These are phyloP conservation scores for Metschnikowia henanensis DNA, from an alignment of 805 yeast species.

Conservation along the genomic window DNA sequence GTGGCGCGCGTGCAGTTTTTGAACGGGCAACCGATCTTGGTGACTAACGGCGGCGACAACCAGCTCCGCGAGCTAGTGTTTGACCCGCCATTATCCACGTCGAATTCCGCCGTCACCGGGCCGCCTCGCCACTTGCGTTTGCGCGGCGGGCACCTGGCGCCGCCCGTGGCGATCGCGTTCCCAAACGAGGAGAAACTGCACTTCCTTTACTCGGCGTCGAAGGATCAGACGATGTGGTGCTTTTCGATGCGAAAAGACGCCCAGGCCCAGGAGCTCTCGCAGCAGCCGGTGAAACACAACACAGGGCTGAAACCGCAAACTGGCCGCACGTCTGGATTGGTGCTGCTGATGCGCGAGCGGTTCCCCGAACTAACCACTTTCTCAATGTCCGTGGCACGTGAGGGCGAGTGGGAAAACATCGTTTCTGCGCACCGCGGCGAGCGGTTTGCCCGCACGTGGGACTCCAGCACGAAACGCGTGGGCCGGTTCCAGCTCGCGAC, in stretches of 20 bases:
- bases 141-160: conserved; percentile 96
- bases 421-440: conserved; percentile 87
- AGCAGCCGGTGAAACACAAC: conserved; percentile 51
- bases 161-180: conserved; percentile 75
- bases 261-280: conserved; percentile 92
- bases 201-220: conserved; percentile 80
- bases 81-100: conserved; percentile 80
- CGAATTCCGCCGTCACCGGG: conserved; percentile 63
- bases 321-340: conserved; percentile 53
- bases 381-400: conserved; percentile 71
- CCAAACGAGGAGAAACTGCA: conserved; percentile 78
- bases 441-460: conserved; percentile 88
- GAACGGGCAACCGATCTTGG: conserved; percentile 88
- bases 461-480: conserved; percentile 70
- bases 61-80: conserved; percentile 86
- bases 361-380: conserved; percentile 74
- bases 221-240: conserved; percentile 85
- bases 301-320: too few relatives aligned
- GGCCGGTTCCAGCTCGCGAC: conserved; percentile 74
- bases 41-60: conserved; percentile 91
- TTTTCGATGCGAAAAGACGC: conserved; percentile 95
- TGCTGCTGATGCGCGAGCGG: conserved; percentile 57
- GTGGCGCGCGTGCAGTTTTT: conserved; percentile 71
- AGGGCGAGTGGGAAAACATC: conserved; percentile 92
- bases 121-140: conserved; percentile 93